phyloP scores from a whole-genome alignment of 2,329 filamentous ascomycete species.

The Thelonectria rubi region DNA sequence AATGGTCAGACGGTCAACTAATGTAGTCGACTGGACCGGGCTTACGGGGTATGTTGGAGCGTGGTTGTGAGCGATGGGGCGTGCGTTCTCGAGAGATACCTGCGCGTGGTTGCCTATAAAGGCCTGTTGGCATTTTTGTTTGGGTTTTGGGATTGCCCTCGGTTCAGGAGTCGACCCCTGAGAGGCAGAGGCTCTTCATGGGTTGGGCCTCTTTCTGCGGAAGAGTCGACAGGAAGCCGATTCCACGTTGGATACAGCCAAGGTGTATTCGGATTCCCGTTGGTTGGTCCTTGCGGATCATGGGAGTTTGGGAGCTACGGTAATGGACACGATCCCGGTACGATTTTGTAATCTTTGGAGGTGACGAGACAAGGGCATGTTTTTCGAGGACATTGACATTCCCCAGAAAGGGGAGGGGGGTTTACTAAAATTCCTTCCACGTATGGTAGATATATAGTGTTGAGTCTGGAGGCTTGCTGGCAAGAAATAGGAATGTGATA shows the following conservation, averaged over 20 bases:
- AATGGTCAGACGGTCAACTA: conserved; percentile 71
- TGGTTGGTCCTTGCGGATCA: conserved; percentile 1
- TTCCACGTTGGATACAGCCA: conserved; percentile 18
- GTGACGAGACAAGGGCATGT: conserved; percentile 13
- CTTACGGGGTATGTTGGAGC: background rate
- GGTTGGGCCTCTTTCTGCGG: background rate
- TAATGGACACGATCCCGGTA: conserved; percentile 14
- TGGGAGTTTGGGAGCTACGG: conserved; percentile 22
- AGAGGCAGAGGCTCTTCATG: background rate
- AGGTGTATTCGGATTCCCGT: conserved; percentile 3
- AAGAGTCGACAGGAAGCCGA: background rate
- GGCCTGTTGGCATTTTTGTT: background rate
- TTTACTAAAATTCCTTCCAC: conserved; percentile 14
- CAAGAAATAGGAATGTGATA: conserved; percentile 16
- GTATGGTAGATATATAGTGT: conserved; percentile 13
- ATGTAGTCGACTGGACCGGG: background rate
- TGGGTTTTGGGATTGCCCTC: conserved; percentile 7
- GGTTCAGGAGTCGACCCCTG: background rate
- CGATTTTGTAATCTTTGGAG: conserved; percentile 19
- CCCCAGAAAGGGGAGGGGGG: conserved; percentile 8
- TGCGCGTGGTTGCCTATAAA: background rate
- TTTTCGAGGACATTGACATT: conserved; percentile 9
- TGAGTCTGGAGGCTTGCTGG: conserved; percentile 21
- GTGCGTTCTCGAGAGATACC: background rate
- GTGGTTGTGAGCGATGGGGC: background rate